Evolutionary conservation across 257 asterid genomes (phyloP).

Genomic region (Solanum habrochaites): DNA sequence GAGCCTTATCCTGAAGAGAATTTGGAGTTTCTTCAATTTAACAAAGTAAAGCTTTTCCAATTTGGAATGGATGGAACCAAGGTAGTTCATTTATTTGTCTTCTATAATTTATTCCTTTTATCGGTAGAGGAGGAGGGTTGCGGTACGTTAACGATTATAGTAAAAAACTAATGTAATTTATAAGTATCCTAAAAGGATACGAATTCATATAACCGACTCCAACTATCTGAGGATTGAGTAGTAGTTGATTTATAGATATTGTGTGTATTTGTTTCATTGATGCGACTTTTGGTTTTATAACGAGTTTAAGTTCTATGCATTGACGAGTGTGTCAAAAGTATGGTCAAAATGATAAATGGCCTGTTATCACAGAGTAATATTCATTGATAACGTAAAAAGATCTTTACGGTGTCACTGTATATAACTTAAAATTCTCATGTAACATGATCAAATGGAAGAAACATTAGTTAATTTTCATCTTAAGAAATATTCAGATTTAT

Average conservation of each 20-base stretch:
- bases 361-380: neutral
- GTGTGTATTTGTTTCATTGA: neutral
- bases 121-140: neutral
- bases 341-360: neutral
- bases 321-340: neutral
- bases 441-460: neutral
- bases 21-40: slow-evolving; percentile 19
- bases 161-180: neutral
- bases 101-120: neutral
- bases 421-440: neutral
- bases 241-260: neutral
- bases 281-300: neutral
- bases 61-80: slow-evolving; percentile 40
- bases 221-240: neutral
- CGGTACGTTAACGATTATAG: neutral
- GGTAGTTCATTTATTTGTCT: slow-evolving; percentile 2
- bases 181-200: neutral
- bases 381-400: neutral
- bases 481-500: neutral
- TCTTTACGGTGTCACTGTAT: neutral
- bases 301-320: neutral
- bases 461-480: neutral
- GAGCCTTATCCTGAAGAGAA: slow-evolving; percentile 36
- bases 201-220: neutral
- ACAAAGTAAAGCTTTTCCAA: slow-evolving; percentile 28